Evolutionary conservation across 345 rosid genomes (phyloP).

Genomic region (Gossypium herbaceum): DNA sequence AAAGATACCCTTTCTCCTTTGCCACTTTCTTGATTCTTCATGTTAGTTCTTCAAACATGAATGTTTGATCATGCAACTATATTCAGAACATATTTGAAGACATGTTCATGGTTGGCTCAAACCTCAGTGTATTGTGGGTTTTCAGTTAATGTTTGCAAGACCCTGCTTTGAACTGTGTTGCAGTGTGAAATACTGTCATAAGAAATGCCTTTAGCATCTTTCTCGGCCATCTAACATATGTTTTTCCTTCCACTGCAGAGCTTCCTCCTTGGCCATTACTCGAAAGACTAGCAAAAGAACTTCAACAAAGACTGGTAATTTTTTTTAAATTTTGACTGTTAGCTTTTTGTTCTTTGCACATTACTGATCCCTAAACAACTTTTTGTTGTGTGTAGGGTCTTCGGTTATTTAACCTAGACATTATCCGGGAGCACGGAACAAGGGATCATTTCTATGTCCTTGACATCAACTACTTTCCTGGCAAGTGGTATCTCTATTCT

Average conservation of each 20-base stretch:
- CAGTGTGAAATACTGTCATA: background rate
- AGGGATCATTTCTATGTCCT: constrained; percentile 63
- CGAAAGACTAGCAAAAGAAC: constrained; percentile 73
- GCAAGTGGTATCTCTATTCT: constrained; percentile 28
- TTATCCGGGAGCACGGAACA: constrained; percentile 67
- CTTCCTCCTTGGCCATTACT: constrained; percentile 73
- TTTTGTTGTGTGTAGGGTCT: constrained; percentile 43
- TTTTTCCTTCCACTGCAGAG: constrained; percentile 38
- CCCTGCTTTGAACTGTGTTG: background rate
- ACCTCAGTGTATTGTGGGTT: background rate
- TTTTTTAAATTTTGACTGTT: background rate
- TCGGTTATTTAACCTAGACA: constrained; percentile 70
- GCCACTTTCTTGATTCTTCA: background rate
- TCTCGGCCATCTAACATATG: constrained; percentile 9
- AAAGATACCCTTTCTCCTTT: background rate
- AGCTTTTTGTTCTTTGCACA: background rate
- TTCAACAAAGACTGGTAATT: constrained; percentile 27
- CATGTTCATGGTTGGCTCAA: background rate
- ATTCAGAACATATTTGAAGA: background rate
- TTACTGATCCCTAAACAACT: background rate
- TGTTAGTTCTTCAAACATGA: background rate
- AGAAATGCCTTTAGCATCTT: background rate
- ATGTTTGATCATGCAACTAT: background rate
- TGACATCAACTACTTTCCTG: constrained; percentile 83
- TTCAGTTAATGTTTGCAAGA: background rate